A percentile compares a stretch with the other conserved stretches of the same genome.
Conservation (phyloP, 805 yeast species). For the Myxozyma melibiosi region DNA sequence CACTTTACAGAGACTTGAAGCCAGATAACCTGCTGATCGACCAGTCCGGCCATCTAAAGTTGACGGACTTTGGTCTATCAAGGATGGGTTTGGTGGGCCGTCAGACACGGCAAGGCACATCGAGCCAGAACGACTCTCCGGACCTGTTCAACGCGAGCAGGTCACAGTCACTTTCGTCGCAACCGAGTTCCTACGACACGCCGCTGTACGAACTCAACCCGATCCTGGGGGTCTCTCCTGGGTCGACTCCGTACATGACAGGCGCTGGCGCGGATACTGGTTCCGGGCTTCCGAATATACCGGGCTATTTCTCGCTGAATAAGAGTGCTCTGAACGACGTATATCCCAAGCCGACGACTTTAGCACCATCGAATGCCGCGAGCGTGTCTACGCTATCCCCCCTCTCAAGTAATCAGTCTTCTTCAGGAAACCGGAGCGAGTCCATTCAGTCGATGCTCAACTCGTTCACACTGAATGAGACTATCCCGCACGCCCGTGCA, state of each 20-base stretch:
- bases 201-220: slow-evolving; percentile 22
- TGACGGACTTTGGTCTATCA: slow-evolving; percentile 94
- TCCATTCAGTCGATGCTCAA: slow-evolving; percentile 27
- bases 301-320: slow-evolving; percentile 31
- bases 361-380: not conserved
- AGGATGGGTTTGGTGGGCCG: slow-evolving; percentile 85
- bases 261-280: slow-evolving; percentile 1
- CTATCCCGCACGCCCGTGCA: not conserved
- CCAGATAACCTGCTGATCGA: slow-evolving; percentile 93
- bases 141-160: slow-evolving; percentile 21
- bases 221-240: slow-evolving; percentile 22
- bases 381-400: not conserved
- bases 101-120: slow-evolving; percentile 46
- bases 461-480: slow-evolving; percentile 19
- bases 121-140: slow-evolving; percentile 17
- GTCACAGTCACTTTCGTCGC: slow-evolving; percentile 24
- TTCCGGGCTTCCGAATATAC: slow-evolving; percentile 16
- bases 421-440: slow-evolving; percentile 13
- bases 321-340: slow-evolving; percentile 10
- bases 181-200: slow-evolving; percentile 18
- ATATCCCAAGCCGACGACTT: not conserved
- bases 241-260: slow-evolving; percentile 24
- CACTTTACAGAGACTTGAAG: slow-evolving; percentile 65
- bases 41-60: slow-evolving; percentile 80
- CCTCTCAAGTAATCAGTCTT: not conserved